Conservation (phyloP, 2,329 filamentous ascomycete genomes). For the Fusarium longipes region DNA sequence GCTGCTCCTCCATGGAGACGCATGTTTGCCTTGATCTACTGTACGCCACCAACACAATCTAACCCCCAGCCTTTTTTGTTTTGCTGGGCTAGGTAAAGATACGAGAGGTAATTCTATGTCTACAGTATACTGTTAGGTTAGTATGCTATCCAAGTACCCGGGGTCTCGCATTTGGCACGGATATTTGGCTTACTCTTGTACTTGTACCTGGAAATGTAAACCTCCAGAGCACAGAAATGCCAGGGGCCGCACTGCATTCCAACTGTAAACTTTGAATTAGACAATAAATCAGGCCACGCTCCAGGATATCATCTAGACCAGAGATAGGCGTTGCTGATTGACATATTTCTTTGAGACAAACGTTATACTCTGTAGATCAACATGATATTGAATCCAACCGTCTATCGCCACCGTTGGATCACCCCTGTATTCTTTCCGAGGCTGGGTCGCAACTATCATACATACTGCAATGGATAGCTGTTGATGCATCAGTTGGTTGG, state of each 20-base stretch:
- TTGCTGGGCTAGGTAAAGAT: not conserved
- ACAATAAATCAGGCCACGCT: slow-evolving; percentile 1
- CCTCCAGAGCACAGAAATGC: not conserved
- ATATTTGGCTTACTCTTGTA: not conserved
- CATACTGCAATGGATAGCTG: slow-evolving; percentile 2
- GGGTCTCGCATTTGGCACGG: not conserved
- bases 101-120: not conserved
- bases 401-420: slow-evolving; percentile 1
- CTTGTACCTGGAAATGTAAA: slow-evolving; percentile 3
- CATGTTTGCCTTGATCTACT: slow-evolving; percentile 25
- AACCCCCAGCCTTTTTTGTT: not conserved
- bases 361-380: slow-evolving; percentile 7
- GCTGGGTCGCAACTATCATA: not conserved
- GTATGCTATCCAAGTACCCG: not conserved
- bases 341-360: slow-evolving; percentile 1
- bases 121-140: not conserved
- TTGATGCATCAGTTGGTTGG: slow-evolving; percentile 23
- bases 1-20: slow-evolving; percentile 6
- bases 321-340: too few species aligned
- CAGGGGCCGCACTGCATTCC: slow-evolving; percentile 20
- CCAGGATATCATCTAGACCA: not conserved
- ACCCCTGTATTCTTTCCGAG: not conserved
- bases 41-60: slow-evolving; percentile 33
- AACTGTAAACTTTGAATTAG: slow-evolving; percentile 7
- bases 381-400: not conserved